Evolutionary conservation across 164 flowering plant species (phyloP).

Genomic region (Saururus chinensis): DNA sequence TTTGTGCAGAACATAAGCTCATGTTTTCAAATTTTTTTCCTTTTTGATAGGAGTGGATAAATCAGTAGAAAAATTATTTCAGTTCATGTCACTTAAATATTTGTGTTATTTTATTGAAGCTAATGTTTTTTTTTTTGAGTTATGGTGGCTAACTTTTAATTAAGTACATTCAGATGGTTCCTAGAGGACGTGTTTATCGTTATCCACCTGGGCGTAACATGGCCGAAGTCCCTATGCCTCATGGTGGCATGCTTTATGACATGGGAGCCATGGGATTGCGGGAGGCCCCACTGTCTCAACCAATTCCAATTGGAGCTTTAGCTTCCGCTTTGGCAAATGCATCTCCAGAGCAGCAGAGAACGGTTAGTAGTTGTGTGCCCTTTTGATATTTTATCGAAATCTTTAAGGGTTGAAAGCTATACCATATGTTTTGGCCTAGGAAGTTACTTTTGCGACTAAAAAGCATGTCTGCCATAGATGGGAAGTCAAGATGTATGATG

Average conservation of each 20-base stretch:
- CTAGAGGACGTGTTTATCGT: conserved; percentile 70
- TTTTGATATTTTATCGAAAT: too few relatives aligned
- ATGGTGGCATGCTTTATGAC: conserved; percentile 55
- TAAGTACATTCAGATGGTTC: conserved; percentile 43
- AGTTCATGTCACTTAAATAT: too few relatives aligned
- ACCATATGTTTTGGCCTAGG: too few relatives aligned
- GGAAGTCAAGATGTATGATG: too few relatives aligned
- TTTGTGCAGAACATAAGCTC: neutral
- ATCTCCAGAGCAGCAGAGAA: conserved; percentile 66
- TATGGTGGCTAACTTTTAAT: too few relatives aligned
- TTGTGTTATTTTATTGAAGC: too few relatives aligned
- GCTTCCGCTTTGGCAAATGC: conserved; percentile 81
- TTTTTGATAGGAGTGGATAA: too few relatives aligned
- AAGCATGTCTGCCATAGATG: too few relatives aligned
- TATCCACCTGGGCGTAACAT: conserved; percentile 69
- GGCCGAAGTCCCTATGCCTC: conserved; percentile 57
- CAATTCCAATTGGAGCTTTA: conserved; percentile 46
- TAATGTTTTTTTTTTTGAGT: neutral
- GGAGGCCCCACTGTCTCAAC: conserved; percentile 39
- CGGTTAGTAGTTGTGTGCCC: conserved; percentile 25
- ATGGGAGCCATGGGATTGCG: conserved; percentile 47
- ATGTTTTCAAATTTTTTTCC: neutral
- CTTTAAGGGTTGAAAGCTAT: too few relatives aligned
- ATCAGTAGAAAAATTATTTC: too few relatives aligned
- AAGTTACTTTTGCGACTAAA: too few relatives aligned